Evolutionary conservation across 2,329 filamentous ascomycete species (phyloP).

Genomic region (Trichoderma arundinaceum): DNA sequence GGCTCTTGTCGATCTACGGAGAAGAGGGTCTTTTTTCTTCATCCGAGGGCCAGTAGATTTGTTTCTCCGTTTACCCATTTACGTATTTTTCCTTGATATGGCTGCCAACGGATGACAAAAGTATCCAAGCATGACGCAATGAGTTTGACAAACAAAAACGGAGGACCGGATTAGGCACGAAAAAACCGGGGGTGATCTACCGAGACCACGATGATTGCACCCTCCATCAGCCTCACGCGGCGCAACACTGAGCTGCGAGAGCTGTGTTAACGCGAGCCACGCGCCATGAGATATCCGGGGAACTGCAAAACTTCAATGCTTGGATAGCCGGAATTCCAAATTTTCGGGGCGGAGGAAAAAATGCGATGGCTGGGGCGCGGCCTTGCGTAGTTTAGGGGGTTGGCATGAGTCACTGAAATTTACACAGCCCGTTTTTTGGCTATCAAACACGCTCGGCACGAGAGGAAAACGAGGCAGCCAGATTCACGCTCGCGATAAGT

Average conservation of each 20-base stretch:
- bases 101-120: conserved; percentile 20
- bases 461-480: neutral
- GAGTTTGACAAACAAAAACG: neutral
- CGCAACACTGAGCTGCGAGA: too few species aligned
- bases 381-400: too few species aligned
- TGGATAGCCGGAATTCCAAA: too few species aligned
- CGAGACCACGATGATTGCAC: conserved; percentile 2
- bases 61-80: conserved; percentile 6
- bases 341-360: neutral
- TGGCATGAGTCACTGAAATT: conserved; percentile 18
- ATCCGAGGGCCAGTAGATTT: neutral
- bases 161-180: conserved; percentile 2
- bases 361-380: conserved; percentile 11
- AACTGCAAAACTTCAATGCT: too few species aligned
- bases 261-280: too few species aligned
- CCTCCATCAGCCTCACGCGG: conserved; percentile 6
- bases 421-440: conserved; percentile 14
- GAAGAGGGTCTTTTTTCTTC: neutral
- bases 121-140: conserved; percentile 19
- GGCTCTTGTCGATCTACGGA: neutral
- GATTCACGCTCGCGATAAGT: neutral
- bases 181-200: neutral
- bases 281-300: too few species aligned
- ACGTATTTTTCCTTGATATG: neutral
- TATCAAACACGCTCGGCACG: neutral